A percentile compares a stretch with the other conserved stretches of the same genome.
phyloP scores from a whole-genome alignment of 2,329 filamentous ascomycete genomes.

The Cordyceps cateniannulata region DNA sequence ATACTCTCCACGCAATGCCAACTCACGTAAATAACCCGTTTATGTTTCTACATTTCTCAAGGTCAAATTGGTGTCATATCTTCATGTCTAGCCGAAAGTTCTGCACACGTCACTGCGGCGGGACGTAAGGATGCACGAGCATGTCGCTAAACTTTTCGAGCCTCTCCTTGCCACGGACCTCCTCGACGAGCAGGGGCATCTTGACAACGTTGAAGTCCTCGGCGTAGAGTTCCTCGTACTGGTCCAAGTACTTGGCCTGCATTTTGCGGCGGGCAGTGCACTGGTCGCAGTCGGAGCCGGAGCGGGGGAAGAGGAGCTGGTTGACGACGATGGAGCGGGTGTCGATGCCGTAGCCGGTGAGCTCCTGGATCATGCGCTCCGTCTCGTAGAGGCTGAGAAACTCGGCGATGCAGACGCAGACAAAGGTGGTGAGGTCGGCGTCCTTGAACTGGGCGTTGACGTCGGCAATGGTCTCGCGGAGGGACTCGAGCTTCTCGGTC shows the following conservation, averaged over 20 bases:
- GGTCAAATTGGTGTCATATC: neutral
- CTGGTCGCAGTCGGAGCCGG: slow-evolving; percentile 82
- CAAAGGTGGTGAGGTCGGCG: slow-evolving; percentile 88
- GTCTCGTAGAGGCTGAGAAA: slow-evolving; percentile 97
- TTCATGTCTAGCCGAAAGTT: neutral
- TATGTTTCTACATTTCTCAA: neutral
- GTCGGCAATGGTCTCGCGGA: slow-evolving; percentile 88
- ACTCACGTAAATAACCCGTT: neutral
- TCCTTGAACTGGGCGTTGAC: slow-evolving; percentile 99
- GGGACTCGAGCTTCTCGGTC: slow-evolving; percentile 87
- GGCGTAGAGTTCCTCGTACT: slow-evolving; percentile 97
- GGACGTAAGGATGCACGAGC: slow-evolving; percentile 69
- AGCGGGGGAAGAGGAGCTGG: slow-evolving; percentile 88
- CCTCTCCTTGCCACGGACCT: slow-evolving; percentile 91
- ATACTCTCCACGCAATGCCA: neutral
- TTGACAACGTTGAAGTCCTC: slow-evolving; percentile 95
- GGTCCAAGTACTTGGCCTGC: slow-evolving; percentile 98
- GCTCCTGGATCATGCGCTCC: slow-evolving; percentile 98
- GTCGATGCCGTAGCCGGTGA: slow-evolving; percentile 88
- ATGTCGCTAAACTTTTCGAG: slow-evolving; percentile 86
- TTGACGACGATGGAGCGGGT: slow-evolving; percentile 98
- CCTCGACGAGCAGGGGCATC: slow-evolving; percentile 93
- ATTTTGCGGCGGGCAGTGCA: slow-evolving; percentile 93
- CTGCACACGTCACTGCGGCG: slow-evolving; percentile 43
- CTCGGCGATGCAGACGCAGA: slow-evolving; percentile 97